phyloP scores from a whole-genome alignment of 169 alveolate species.

The Plasmodium blacklocki region DNA sequence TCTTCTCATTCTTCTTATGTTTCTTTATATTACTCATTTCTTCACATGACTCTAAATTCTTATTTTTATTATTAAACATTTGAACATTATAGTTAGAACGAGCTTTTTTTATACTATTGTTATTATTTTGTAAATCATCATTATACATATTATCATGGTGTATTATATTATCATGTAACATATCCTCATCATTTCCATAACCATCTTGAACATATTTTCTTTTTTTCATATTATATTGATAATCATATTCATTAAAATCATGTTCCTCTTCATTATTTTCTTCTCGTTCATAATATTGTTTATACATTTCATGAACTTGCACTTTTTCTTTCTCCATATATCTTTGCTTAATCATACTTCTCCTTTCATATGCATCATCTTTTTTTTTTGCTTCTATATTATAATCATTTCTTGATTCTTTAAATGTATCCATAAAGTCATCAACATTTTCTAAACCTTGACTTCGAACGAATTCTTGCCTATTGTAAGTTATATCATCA shows the following conservation, averaged over 20 bases:
- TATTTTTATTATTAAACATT: too few species aligned
- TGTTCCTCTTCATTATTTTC: constrained; percentile 14
- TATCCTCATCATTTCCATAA: not conserved
- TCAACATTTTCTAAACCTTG: not conserved
- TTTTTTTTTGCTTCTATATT: not conserved
- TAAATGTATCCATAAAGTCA: not conserved
- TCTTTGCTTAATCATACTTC: not conserved
- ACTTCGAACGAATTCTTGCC: not conserved
- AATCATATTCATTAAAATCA: not conserved
- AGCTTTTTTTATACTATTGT: too few species aligned
- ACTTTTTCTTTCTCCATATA: not conserved
- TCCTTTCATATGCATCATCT: constrained; percentile 12
- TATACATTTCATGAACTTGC: not conserved
- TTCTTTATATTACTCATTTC: not conserved
- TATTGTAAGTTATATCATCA: not conserved
- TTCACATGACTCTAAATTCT: not conserved
- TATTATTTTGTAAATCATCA: not conserved
- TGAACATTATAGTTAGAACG: too few species aligned
- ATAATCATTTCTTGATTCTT: too few species aligned
- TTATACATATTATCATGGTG: not conserved
- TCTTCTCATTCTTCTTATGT: not conserved
- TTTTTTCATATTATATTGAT: not conserved
- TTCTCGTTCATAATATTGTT: not conserved
- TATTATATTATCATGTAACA: not conserved
- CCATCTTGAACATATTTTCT: not conserved